These are phyloP conservation scores for Blastomyces silverae DNA, from an alignment of 2,329 filamentous ascomycete species.

Conservation along the genomic window DNA sequence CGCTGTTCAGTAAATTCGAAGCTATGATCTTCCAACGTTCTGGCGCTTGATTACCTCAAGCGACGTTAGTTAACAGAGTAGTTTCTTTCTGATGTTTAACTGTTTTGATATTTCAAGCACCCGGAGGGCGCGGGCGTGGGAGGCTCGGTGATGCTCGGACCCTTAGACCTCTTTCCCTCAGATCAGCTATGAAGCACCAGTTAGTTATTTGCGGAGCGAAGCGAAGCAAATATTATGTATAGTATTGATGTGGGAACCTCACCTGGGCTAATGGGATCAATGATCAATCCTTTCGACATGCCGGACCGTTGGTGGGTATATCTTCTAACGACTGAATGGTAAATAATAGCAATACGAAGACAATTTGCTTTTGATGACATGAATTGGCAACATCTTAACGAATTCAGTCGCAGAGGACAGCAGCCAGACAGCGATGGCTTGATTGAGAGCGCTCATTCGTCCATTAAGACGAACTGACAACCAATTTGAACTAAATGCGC, in stretches of 20 bases:
- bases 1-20: constrained; percentile 4
- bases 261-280: background rate
- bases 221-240: too few species aligned
- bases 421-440: background rate
- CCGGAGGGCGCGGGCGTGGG: background rate
- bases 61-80: too few species aligned
- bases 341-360: background rate
- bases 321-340: too few species aligned
- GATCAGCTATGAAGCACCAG: background rate
- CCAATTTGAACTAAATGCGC: too few species aligned
- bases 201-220: too few species aligned
- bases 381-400: background rate
- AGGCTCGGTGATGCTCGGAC: background rate
- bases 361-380: background rate
- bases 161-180: background rate
- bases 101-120: background rate
- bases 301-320: too few species aligned
- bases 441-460: too few species aligned
- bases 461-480: too few species aligned
- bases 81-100: background rate
- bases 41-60: background rate
- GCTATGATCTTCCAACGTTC: constrained; percentile 3
- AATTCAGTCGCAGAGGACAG: background rate
- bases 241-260: background rate
- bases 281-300: background rate